Percentiles rank a stretch among this genome's conserved stretches.
phyloP scores from a whole-genome alignment of 495 filamentous ascomycete genomes.

The Tricharina praecox region DNA sequence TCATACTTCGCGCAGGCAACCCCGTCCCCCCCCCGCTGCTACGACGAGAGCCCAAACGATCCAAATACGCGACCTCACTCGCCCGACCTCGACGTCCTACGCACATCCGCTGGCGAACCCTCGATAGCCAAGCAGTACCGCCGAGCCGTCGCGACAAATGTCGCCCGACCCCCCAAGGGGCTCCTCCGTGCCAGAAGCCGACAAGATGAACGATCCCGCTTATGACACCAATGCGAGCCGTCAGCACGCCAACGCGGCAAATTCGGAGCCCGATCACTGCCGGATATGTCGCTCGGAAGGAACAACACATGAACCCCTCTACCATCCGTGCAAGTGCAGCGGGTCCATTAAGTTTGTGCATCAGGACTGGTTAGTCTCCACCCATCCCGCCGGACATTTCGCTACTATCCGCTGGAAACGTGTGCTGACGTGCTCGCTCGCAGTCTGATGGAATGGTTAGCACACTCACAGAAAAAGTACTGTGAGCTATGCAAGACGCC shows the following conservation, averaged over 20 bases:
- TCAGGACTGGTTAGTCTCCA: slow-evolving; percentile 50
- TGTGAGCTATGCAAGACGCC: slow-evolving; percentile 98
- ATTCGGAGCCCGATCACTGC: slow-evolving; percentile 57
- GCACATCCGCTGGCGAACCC: too few relatives aligned
- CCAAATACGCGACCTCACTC: too few relatives aligned
- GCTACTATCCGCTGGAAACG: not conserved
- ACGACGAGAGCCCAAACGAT: too few relatives aligned
- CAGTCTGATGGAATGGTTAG: slow-evolving; percentile 83
- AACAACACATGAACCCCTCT: slow-evolving; percentile 68
- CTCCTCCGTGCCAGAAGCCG: slow-evolving; percentile 27
- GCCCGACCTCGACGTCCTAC: too few relatives aligned
- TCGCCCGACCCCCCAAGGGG: slow-evolving; percentile 10
- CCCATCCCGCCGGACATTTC: not conserved
- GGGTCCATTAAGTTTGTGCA: slow-evolving; percentile 97
- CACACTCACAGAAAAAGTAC: slow-evolving; percentile 96
- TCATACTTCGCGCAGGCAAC: too few relatives aligned
- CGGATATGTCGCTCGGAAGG: slow-evolving; percentile 88
- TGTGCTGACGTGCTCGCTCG: slow-evolving; percentile 8
- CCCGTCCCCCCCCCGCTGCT: too few relatives aligned
- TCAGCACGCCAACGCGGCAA: slow-evolving; percentile 15
- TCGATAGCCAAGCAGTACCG: too few relatives aligned
- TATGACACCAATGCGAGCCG: slow-evolving; percentile 29
- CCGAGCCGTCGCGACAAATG: slow-evolving; percentile 1
- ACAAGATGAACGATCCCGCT: slow-evolving; percentile 51
- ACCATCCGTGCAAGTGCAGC: slow-evolving; percentile 96